Percentiles rank a stretch among this genome's conserved stretches.
Evolutionary conservation across 2,329 filamentous ascomycete genomes (phyloP).

Genomic region (Paecilomyces sp.): DNA sequence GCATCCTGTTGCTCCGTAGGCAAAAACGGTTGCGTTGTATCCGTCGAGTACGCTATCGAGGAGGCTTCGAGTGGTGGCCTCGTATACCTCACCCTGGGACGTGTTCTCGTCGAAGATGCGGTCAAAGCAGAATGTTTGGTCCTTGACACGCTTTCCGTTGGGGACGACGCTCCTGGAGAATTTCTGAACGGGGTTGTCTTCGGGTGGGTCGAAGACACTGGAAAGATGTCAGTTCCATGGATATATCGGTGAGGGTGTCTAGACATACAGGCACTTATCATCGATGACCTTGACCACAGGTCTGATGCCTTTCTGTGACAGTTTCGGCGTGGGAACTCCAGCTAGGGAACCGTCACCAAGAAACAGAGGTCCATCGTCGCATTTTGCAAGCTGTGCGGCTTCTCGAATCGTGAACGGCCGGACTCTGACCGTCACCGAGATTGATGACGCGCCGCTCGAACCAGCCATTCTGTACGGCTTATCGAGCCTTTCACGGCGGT

Average conservation of each 20-base stretch:
- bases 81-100: slow-evolving; percentile 88
- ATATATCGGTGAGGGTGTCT: background rate
- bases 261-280: slow-evolving; percentile 82
- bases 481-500: background rate
- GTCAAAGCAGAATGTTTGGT: slow-evolving; percentile 96
- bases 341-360: slow-evolving; percentile 95
- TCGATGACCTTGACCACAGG: slow-evolving; percentile 95
- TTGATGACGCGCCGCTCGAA: slow-evolving; percentile 41
- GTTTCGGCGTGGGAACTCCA: slow-evolving; percentile 74
- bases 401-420: slow-evolving; percentile 75
- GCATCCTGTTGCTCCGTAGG: slow-evolving; percentile 94
- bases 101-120: slow-evolving; percentile 94
- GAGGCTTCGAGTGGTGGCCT: slow-evolving; percentile 80
- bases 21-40: slow-evolving; percentile 98
- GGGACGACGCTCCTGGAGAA: slow-evolving; percentile 77
- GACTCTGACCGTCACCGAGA: slow-evolving; percentile 51
- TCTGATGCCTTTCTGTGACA: slow-evolving; percentile 77
- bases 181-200: slow-evolving; percentile 84
- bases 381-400: slow-evolving; percentile 73
- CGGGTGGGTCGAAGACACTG: slow-evolving; percentile 93
- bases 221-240: slow-evolving; percentile 9
- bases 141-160: slow-evolving; percentile 86
- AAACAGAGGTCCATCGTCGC: slow-evolving; percentile 81
- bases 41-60: slow-evolving; percentile 93
- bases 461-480: slow-evolving; percentile 29